phyloP scores from a whole-genome alignment of 1,139 yeast species.

The Pichia sp. region DNA sequence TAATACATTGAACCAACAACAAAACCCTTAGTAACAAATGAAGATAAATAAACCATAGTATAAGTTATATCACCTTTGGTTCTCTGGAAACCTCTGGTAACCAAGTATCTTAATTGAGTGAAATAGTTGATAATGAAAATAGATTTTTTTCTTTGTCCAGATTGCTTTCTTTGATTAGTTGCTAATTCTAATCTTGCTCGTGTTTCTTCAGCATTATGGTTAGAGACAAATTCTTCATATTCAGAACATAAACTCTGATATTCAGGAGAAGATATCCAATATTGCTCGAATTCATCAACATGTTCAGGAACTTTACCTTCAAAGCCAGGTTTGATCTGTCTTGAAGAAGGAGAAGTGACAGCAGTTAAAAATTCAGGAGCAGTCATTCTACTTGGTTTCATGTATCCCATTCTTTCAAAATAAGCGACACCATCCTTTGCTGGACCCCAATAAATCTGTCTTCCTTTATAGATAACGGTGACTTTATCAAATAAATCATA shows the following conservation, averaged over 20 bases:
- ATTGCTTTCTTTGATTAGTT: constrained; percentile 33
- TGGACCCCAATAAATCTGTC: constrained; percentile 65
- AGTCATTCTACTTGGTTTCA: constrained; percentile 72
- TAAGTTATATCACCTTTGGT: constrained; percentile 36
- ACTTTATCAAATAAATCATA: constrained; percentile 71
- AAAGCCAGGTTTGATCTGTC: constrained; percentile 47
- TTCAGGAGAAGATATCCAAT: constrained; percentile 37
- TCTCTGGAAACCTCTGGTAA: constrained; percentile 41
- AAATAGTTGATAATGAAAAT: constrained; percentile 37
- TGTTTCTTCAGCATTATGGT: constrained; percentile 28
- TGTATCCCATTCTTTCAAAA: constrained; percentile 58
- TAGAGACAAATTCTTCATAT: constrained; percentile 26
- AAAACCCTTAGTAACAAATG: constrained; percentile 44
- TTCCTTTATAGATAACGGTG: constrained; percentile 62
- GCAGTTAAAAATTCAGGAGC: constrained; percentile 79
- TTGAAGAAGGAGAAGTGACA: constrained; percentile 61
- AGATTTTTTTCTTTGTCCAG: constrained; percentile 29
- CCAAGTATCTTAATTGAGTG: constrained; percentile 40
- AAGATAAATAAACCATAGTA: constrained; percentile 30
- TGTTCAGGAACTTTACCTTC: constrained; percentile 26
- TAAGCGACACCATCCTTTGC: constrained; percentile 50
- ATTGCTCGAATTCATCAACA: constrained; percentile 37
- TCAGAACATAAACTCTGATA: constrained; percentile 25
- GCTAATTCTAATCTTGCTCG: constrained; percentile 29
- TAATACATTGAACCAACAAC: constrained; percentile 47